Conservation (phyloP, 2,329 filamentous ascomycete genomes). For the Didymella lethalis region DNA sequence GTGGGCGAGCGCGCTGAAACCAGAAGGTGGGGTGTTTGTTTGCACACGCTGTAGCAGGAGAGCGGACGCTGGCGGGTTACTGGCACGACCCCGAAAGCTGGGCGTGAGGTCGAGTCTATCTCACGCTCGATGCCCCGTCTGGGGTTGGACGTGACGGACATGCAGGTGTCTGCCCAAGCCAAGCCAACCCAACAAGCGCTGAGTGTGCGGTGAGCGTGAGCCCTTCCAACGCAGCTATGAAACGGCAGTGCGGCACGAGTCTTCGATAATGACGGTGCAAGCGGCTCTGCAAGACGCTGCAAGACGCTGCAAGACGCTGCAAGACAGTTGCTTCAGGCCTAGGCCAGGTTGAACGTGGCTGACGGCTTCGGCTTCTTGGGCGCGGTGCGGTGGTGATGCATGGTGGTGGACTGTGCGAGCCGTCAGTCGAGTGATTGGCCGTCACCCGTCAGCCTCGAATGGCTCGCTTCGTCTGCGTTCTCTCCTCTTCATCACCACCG, state of each 20-base stretch:
- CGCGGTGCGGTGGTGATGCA: conserved; percentile 9
- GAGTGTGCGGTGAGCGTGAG: conserved; percentile 6
- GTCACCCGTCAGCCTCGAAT: conserved; percentile 28
- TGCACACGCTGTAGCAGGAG: conserved; percentile 2
- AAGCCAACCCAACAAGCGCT: conserved; percentile 17
- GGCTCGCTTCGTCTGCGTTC: conserved; percentile 28
- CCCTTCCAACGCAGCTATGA: neutral
- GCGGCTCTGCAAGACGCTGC: conserved; percentile 3
- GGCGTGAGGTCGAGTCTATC: conserved; percentile 2
- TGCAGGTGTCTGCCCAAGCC: conserved; percentile 10
- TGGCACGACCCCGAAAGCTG: neutral
- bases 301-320: neutral
- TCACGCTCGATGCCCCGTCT: neutral
- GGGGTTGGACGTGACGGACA: conserved; percentile 6
- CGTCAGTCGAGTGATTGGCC: conserved; percentile 11
- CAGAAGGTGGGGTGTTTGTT: conserved; percentile 14
- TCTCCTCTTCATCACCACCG: conserved; percentile 35
- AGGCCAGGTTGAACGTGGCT: neutral
- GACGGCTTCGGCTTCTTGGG: conserved; percentile 10
- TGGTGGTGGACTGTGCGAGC: conserved; percentile 14
- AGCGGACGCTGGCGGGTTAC: neutral
- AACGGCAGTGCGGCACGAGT: neutral
- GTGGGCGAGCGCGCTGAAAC: conserved; percentile 30
- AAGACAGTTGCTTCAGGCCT: neutral
- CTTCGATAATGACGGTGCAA: neutral